Percentiles rank a stretch among this genome's conserved stretches.
Evolutionary conservation across 2,329 filamentous ascomycete species (phyloP).

Genomic region (Aspergillus sp.): DNA sequence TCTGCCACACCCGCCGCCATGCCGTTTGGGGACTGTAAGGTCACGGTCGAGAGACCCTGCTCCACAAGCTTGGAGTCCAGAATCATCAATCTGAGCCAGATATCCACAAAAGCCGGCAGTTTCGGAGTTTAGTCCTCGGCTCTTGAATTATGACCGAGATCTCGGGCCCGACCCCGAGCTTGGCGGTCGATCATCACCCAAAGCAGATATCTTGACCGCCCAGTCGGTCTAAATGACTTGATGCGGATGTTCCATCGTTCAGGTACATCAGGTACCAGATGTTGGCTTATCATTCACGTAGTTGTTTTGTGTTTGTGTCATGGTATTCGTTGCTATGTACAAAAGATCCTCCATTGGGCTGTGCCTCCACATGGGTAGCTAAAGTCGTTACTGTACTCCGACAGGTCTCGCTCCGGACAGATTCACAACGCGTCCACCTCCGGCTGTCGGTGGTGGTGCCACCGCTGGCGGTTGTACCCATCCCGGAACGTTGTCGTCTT

Average conservation of each 20-base stretch:
- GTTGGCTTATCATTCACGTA: too few relatives aligned
- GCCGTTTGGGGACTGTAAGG: too few relatives aligned
- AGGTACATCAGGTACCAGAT: neutral
- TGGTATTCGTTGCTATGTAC: neutral
- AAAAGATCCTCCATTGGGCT: neutral
- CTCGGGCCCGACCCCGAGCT: conserved; percentile 1
- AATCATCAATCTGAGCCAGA: neutral
- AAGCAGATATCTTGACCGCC: neutral
- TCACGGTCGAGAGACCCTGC: too few relatives aligned
- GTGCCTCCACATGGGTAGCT: neutral
- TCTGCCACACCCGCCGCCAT: neutral
- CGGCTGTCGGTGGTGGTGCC: conserved; percentile 28
- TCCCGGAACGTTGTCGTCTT: conserved; percentile 68
- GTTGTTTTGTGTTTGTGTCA: neutral
- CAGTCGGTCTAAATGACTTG: neutral
- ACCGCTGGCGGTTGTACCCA: conserved; percentile 61
- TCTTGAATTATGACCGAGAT: neutral
- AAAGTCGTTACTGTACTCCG: conserved; percentile 34
- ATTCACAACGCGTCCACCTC: conserved; percentile 59
- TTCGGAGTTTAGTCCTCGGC: neutral
- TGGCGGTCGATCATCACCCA: neutral
- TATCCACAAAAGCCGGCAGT: neutral
- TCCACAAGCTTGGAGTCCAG: neutral
- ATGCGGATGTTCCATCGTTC: neutral
- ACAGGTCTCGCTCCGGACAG: conserved; percentile 57